A percentile compares a stretch with the other conserved stretches of the same genome.
Evolutionary conservation across 306 rosid species (phyloP).

Genomic region (Vigna unguiculata): DNA sequence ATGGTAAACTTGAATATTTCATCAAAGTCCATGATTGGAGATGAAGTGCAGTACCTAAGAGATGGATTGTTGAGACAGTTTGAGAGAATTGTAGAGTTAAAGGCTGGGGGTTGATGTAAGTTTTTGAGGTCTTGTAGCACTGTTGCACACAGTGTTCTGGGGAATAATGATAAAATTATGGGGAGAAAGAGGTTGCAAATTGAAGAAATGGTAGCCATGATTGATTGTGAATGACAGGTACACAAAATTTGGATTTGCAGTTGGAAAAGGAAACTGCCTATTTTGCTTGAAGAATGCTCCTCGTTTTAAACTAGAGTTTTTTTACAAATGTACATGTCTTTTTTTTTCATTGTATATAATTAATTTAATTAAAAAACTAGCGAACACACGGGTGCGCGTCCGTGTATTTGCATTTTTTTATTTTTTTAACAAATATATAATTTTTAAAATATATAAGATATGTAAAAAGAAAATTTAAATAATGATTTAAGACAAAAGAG

Average conservation of each 20-base stretch:
- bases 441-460: too few relatives aligned
- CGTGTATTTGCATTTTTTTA: too few relatives aligned
- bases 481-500: too few relatives aligned
- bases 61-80: constrained; percentile 71
- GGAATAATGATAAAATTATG: constrained; percentile 26
- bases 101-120: constrained; percentile 65
- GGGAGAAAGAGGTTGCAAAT: constrained; percentile 40
- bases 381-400: too few relatives aligned
- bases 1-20: constrained; percentile 74
- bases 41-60: constrained; percentile 69
- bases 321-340: too few relatives aligned
- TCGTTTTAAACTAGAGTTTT: too few relatives aligned
- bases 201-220: constrained; percentile 58
- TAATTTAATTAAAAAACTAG: too few relatives aligned
- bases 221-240: constrained; percentile 35
- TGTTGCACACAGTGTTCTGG: constrained; percentile 50
- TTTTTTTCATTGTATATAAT: too few relatives aligned
- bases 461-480: too few relatives aligned
- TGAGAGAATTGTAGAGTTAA: constrained; percentile 62
- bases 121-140: constrained; percentile 70
- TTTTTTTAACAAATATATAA: too few relatives aligned
- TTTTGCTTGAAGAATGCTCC: background rate
- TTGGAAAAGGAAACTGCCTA: constrained; percentile 31
- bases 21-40: constrained; percentile 55
- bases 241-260: constrained; percentile 21